Conservation (phyloP, 352 stramenopile genomes). For the Phytopythium litorale region DNA sequence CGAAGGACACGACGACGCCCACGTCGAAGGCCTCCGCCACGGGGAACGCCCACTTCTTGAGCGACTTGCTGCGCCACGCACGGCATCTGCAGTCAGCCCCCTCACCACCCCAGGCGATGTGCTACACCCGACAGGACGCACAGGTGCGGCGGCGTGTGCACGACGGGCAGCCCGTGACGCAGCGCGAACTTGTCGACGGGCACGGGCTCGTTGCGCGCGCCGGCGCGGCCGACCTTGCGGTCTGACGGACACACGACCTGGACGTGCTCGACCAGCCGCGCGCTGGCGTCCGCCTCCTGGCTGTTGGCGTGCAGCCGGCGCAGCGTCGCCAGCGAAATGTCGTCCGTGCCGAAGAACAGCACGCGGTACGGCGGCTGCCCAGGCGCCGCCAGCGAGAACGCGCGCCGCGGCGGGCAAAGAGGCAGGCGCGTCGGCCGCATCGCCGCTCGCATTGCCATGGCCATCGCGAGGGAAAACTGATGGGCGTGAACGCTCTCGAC, state of each 20-base stretch:
- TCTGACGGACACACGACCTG: slow-evolving; percentile 80
- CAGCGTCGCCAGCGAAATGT: slow-evolving; percentile 80
- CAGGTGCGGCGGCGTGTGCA: slow-evolving; percentile 65
- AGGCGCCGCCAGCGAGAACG: slow-evolving; percentile 25
- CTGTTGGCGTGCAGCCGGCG: slow-evolving; percentile 63
- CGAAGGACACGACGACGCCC: slow-evolving; percentile 88
- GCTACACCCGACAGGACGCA: slow-evolving; percentile 13
- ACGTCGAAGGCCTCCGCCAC: slow-evolving; percentile 56
- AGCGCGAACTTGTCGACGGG: slow-evolving; percentile 74
- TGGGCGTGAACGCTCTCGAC: background rate
- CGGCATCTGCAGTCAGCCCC: too few relatives aligned
- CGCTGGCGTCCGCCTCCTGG: slow-evolving; percentile 22
- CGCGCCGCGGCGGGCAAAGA: background rate
- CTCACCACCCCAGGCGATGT: too few relatives aligned
- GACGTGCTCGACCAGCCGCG: slow-evolving; percentile 45
- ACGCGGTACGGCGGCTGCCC: slow-evolving; percentile 44
- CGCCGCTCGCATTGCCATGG: background rate
- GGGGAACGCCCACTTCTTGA: slow-evolving; percentile 71
- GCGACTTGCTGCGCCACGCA: slow-evolving; percentile 40
- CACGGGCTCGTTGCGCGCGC: slow-evolving; percentile 58
- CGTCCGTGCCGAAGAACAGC: slow-evolving; percentile 85
- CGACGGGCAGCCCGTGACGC: slow-evolving; percentile 49
- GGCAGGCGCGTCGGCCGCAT: background rate
- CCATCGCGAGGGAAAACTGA: background rate
- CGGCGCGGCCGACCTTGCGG: slow-evolving; percentile 59